Evolutionary conservation across 2,329 filamentous ascomycete species (phyloP).

Genomic region (Celoporthe dispersa): DNA sequence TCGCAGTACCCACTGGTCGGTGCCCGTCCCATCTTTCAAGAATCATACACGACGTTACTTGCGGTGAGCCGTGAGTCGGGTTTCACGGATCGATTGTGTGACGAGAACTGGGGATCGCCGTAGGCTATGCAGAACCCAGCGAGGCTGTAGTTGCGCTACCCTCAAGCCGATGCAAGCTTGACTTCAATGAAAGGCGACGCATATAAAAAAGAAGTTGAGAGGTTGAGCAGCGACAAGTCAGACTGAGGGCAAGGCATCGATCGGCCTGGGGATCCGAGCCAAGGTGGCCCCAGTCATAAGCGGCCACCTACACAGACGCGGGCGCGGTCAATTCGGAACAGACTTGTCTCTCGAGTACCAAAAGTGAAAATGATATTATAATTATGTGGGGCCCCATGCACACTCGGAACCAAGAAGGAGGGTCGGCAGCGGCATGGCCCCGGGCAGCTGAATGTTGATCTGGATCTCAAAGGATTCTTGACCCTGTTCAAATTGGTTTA

Average conservation of each 20-base stretch:
- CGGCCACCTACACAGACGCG: background rate
- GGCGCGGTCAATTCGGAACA: background rate
- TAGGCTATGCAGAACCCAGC: no score
- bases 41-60: background rate
- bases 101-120: no score
- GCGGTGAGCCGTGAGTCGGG: no score
- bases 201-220: background rate
- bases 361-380: no score
- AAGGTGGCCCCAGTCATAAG: background rate
- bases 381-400: background rate
- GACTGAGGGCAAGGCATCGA: background rate
- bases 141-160: no score
- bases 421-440: background rate
- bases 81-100: background rate
- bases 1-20: constrained; percentile 38
- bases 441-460: background rate
- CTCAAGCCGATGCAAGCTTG: no score
- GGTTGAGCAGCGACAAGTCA: background rate
- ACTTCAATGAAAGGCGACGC: background rate
- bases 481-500: background rate
- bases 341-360: background rate
- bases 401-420: background rate
- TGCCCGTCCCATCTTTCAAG: constrained; percentile 33
- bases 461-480: background rate
- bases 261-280: background rate